Evolutionary conservation across 2,329 filamentous ascomycete species (phyloP).

Genomic region (Akanthomyces uredinophilus): DNA sequence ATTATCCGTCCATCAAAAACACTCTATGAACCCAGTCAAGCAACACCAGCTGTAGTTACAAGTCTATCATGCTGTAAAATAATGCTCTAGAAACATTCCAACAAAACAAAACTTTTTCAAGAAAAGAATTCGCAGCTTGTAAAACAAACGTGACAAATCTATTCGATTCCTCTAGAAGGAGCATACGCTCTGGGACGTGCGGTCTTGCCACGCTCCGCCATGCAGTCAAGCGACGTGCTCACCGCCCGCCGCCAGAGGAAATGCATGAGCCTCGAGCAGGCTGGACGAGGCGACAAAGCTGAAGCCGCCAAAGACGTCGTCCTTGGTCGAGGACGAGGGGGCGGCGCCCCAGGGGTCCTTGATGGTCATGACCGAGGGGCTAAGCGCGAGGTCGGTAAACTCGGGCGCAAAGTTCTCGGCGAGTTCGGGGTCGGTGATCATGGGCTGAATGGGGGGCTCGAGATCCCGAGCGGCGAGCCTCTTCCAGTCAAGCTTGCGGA

Average conservation of each 20-base stretch:
- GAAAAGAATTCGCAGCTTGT: not conserved
- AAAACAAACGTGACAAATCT: not conserved
- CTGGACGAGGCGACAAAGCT: conserved; percentile 58
- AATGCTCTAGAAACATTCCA: not conserved
- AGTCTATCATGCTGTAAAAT: conserved; percentile 2
- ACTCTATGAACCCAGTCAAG: not conserved
- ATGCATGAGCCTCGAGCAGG: conserved; percentile 46
- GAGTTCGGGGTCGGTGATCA: conserved; percentile 91
- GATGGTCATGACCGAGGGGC: conserved; percentile 51
- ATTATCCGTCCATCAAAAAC: not conserved
- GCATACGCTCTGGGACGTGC: not conserved
- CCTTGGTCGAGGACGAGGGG: conserved; percentile 33
- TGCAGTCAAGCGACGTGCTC: conserved; percentile 6
- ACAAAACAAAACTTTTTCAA: not conserved
- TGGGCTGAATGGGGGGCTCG: conserved; percentile 81
- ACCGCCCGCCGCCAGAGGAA: conserved; percentile 23
- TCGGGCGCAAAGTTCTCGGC: conserved; percentile 95
- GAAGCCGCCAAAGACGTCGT: conserved; percentile 59
- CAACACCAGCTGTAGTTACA: not conserved
- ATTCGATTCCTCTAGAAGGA: not conserved
- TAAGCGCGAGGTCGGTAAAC: conserved; percentile 81
- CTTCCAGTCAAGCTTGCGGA: conserved; percentile 94
- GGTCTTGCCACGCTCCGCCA: conserved; percentile 4
- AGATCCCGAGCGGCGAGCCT: conserved; percentile 76
- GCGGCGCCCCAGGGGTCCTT: conserved; percentile 35